Evolutionary conservation across 129 eudicot species (phyloP).

Genomic region (Silybum marianum): DNA sequence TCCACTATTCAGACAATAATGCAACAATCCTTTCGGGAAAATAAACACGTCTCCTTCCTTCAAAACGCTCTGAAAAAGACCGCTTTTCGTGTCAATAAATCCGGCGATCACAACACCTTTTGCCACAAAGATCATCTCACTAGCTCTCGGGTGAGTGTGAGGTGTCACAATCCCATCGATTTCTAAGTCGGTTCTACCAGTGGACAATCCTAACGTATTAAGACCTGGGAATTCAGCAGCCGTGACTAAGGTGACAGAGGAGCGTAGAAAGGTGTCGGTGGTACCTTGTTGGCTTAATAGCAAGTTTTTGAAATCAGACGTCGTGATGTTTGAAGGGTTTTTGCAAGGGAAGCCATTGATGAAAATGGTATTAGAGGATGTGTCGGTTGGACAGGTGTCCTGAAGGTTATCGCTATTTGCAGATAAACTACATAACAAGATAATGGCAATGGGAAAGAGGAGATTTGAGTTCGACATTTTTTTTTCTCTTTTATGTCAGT

Average conservation of each 20-base stretch:
- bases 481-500: constrained; percentile 1
- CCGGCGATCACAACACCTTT: constrained; percentile 71
- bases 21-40: constrained; percentile 78
- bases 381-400: constrained; percentile 69
- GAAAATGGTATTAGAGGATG: constrained; percentile 37
- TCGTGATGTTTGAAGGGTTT: constrained; percentile 55
- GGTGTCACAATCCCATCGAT: constrained; percentile 72
- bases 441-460: neutral
- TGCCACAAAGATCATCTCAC: constrained; percentile 63
- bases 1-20: constrained; percentile 66
- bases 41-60: constrained; percentile 74
- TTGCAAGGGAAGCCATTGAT: constrained; percentile 83
- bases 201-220: constrained; percentile 72
- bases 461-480: constrained; percentile 30
- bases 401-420: constrained; percentile 63
- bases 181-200: constrained; percentile 67
- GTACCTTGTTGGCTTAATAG: constrained; percentile 45
- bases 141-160: constrained; percentile 82
- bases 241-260: constrained; percentile 52
- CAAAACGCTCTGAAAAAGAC: constrained; percentile 56
- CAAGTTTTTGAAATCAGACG: constrained; percentile 70
- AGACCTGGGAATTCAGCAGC: constrained; percentile 77
- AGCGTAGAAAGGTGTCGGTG: constrained; percentile 46
- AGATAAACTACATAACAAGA: constrained; percentile 33
- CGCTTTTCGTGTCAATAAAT: constrained; percentile 57